Conservation (phyloP, 768 basidiomycete genomes). For the Termitomyces sp. region DNA sequence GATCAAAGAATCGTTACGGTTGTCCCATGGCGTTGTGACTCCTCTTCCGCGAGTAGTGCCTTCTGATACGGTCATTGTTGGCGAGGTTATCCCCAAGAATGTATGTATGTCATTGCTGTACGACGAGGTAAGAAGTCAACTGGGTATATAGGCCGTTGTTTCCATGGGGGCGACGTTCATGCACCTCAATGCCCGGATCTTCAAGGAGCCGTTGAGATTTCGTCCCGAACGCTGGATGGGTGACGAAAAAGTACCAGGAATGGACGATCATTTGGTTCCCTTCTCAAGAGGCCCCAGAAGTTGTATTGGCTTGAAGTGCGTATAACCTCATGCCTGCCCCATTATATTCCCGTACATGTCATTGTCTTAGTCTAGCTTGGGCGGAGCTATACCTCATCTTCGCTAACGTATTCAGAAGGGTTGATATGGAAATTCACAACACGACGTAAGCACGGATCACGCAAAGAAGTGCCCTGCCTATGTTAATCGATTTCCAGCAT, state of each 20-base stretch:
- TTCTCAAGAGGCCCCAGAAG: not conserved
- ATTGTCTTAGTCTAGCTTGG: not conserved
- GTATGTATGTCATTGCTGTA: not conserved
- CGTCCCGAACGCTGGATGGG: not conserved
- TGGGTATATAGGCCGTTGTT: not conserved
- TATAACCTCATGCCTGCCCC: not conserved
- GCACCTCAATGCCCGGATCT: not conserved
- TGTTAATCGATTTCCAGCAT: not conserved
- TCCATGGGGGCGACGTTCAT: not conserved
- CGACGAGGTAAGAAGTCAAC: not conserved
- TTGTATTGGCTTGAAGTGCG: not conserved
- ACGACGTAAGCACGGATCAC: slow-evolving; percentile 4
- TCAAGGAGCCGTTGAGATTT: not conserved
- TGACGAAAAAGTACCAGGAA: not conserved
- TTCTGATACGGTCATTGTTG: not conserved
- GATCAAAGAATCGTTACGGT: not conserved
- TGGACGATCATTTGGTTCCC: not conserved
- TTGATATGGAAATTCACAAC: slow-evolving; percentile 7
- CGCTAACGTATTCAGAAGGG: not conserved
- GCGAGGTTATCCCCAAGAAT: not conserved
- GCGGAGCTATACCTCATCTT: not conserved
- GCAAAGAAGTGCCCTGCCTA: not conserved
- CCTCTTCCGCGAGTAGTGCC: not conserved
- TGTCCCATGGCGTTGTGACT: not conserved
- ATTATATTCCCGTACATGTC: not conserved